These are phyloP conservation scores for Backusella westeae DNA, from an alignment of 192 early-diverging fungal genomes.

Conservation along the genomic window DNA sequence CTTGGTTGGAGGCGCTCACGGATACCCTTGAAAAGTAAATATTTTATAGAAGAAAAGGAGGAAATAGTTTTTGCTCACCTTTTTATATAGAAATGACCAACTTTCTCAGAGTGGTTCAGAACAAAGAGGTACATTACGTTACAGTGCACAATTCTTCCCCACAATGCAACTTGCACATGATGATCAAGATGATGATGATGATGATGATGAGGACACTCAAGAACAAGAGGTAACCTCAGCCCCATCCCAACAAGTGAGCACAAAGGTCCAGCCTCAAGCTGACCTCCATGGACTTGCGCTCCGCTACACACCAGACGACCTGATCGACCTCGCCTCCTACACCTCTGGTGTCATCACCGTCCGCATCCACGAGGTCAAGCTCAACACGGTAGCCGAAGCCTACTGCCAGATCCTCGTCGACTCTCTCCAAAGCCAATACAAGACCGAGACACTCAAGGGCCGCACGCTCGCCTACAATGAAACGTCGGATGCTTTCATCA, in stretches of 20 bases:
- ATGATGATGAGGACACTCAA: neutral
- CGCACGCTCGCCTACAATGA: conserved; percentile 29
- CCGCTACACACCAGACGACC: conserved; percentile 27
- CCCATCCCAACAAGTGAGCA: neutral
- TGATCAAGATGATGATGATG: neutral
- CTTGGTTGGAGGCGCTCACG: conserved; percentile 15
- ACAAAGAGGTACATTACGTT: conserved; percentile 32
- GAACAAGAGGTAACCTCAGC: neutral
- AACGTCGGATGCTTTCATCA: conserved; percentile 37
- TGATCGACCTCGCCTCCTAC: conserved; percentile 29
- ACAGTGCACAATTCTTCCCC: conserved; percentile 42
- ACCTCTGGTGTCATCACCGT: conserved; percentile 54
- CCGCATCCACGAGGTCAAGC: conserved; percentile 43
- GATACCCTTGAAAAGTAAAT: conserved; percentile 3
- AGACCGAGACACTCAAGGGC: conserved; percentile 34
- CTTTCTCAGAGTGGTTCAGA: conserved; percentile 23
- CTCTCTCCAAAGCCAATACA: conserved; percentile 33
- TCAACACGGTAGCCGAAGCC: neutral
- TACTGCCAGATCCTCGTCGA: conserved; percentile 54
- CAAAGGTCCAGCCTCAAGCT: neutral
- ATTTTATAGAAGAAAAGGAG: neutral
- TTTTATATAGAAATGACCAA: conserved; percentile 20
- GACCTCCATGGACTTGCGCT: conserved; percentile 26
- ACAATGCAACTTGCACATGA: conserved; percentile 18
- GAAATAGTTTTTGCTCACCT: neutral